Evolutionary conservation across 2,329 filamentous ascomycete genomes (phyloP).

Genomic region (Cercospora sojina): DNA sequence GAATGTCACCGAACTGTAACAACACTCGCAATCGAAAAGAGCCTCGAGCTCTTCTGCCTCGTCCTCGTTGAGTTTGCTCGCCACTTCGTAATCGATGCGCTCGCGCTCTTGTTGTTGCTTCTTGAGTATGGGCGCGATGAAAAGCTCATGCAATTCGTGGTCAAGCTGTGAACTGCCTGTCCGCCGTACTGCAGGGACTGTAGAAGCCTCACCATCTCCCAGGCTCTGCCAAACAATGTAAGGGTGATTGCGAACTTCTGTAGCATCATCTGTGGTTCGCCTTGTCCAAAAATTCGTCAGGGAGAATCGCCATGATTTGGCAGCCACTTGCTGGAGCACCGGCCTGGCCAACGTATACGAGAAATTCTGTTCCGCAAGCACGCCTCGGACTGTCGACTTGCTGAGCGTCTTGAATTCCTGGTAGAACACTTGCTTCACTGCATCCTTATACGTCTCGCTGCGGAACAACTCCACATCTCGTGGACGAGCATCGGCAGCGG

Average conservation of each 20-base stretch:
- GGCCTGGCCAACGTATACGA: slow-evolving; percentile 71
- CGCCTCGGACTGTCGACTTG: slow-evolving; percentile 71
- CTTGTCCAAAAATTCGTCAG: slow-evolving; percentile 69
- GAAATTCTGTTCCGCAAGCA: slow-evolving; percentile 77
- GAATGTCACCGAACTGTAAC: slow-evolving; percentile 68
- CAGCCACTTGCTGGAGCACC: slow-evolving; percentile 66
- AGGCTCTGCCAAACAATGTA: slow-evolving; percentile 62
- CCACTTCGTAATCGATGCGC: slow-evolving; percentile 43
- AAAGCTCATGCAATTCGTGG: slow-evolving; percentile 48
- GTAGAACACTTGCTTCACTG: slow-evolving; percentile 66
- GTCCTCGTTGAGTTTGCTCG: slow-evolving; percentile 48
- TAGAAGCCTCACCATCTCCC: slow-evolving; percentile 47
- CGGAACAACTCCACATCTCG: slow-evolving; percentile 66
- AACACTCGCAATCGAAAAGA: slow-evolving; percentile 72
- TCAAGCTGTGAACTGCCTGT: slow-evolving; percentile 62
- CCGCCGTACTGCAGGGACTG: slow-evolving; percentile 61
- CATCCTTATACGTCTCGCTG: slow-evolving; percentile 64
- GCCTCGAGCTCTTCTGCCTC: slow-evolving; percentile 50
- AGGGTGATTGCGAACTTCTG: slow-evolving; percentile 48
- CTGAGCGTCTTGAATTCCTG: slow-evolving; percentile 75
- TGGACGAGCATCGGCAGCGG: slow-evolving; percentile 38
- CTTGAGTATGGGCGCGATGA: slow-evolving; percentile 46
- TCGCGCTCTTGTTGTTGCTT: slow-evolving; percentile 43
- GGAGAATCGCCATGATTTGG: slow-evolving; percentile 75
- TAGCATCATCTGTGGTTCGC: slow-evolving; percentile 50